These are phyloP conservation scores for Fusarium sp. DNA, from an alignment of 2,329 filamentous ascomycete genomes.

Conservation along the genomic window DNA sequence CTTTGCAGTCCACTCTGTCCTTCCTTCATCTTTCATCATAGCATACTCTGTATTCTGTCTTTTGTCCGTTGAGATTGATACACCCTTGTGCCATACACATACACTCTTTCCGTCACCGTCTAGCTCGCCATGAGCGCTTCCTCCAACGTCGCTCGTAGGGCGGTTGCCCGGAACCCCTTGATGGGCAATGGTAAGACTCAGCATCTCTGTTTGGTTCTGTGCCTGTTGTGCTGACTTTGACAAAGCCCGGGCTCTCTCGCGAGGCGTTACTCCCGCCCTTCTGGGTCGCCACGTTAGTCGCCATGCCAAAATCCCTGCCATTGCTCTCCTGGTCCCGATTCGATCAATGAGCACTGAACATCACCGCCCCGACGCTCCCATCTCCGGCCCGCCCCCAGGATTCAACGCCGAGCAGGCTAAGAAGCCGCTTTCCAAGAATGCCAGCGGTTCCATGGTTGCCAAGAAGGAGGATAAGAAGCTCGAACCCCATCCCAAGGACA, in stretches of 20 bases:
- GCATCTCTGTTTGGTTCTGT: slow-evolving; percentile 6
- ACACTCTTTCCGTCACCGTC: slow-evolving; percentile 18
- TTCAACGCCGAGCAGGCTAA: slow-evolving; percentile 92
- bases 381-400: slow-evolving; percentile 81
- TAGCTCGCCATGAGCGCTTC: slow-evolving; percentile 65
- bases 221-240: slow-evolving; percentile 41
- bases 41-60: slow-evolving; percentile 16
- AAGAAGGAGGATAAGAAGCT: slow-evolving; percentile 51
- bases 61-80: slow-evolving; percentile 16
- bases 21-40: slow-evolving; percentile 40
- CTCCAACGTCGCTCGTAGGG: slow-evolving; percentile 65
- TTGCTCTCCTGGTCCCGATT: slow-evolving; percentile 67
- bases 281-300: slow-evolving; percentile 60
- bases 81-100: slow-evolving; percentile 15
- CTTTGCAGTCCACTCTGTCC: slow-evolving; percentile 43
- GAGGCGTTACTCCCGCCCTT: slow-evolving; percentile 59
- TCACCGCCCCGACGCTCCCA: slow-evolving; percentile 61
- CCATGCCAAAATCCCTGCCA: slow-evolving; percentile 60
- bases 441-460: slow-evolving; percentile 49
- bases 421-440: slow-evolving; percentile 77
- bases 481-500: slow-evolving; percentile 30
- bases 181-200: slow-evolving; percentile 58
- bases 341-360: slow-evolving; percentile 69
- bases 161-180: slow-evolving; percentile 64
- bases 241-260: slow-evolving; percentile 60